Conservation (phyloP, 768 basidiomycete species). For the Clavaria fumosa region DNA sequence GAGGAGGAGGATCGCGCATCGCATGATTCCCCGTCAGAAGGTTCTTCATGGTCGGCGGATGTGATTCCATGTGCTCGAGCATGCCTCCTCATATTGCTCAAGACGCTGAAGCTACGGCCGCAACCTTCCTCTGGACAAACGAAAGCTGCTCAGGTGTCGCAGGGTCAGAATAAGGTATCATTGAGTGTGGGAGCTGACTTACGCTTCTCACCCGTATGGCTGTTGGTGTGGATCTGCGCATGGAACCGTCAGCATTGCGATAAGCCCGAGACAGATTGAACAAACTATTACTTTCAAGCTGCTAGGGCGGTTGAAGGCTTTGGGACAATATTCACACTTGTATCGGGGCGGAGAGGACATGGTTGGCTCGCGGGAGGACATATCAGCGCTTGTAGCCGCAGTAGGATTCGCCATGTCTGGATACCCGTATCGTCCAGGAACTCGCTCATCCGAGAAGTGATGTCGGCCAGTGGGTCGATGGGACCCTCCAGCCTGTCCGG, state of each 20-base stretch:
- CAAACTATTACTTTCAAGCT: constrained; percentile 48
- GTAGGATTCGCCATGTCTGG: too few species aligned
- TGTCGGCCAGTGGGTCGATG: too few species aligned
- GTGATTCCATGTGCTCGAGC: constrained; percentile 47
- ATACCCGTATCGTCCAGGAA: too few species aligned
- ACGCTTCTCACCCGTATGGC: constrained; percentile 80
- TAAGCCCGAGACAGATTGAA: neutral
- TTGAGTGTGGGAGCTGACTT: constrained; percentile 16
- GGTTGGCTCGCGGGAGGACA: too few species aligned
- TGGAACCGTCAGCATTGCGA: neutral
- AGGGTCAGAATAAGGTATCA: constrained; percentile 5
- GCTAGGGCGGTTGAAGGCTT: constrained; percentile 69
- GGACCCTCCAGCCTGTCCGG: too few species aligned
- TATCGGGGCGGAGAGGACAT: too few species aligned
- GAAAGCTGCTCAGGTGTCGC: constrained; percentile 36
- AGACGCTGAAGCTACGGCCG: constrained; percentile 70
- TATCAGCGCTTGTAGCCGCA: too few species aligned
- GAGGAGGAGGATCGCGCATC: constrained; percentile 18
- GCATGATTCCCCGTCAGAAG: constrained; percentile 31
- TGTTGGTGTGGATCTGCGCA: constrained; percentile 63
- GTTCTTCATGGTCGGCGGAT: constrained; percentile 20
- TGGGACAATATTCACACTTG: constrained; percentile 67
- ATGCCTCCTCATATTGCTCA: constrained; percentile 82
- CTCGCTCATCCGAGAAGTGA: too few species aligned
- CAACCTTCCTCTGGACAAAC: constrained; percentile 60